phyloP scores from a whole-genome alignment of 768 basidiomycete genomes.

The Russula brevipes region DNA sequence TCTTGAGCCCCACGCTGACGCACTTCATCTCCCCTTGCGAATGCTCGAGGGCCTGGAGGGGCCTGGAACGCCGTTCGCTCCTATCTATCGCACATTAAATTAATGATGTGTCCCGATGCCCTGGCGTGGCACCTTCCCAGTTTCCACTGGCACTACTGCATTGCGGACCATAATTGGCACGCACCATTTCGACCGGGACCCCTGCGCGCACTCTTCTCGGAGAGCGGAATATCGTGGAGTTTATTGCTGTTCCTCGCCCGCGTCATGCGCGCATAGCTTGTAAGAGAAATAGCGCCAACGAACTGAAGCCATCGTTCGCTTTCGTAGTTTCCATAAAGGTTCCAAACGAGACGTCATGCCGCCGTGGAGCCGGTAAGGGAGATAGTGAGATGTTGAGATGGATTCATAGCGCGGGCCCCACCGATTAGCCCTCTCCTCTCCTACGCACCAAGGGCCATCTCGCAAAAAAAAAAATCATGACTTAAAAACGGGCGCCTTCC shows the following conservation, averaged over 20 bases:
- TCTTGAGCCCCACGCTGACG: slow-evolving; percentile 1
- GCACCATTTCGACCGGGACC: no score
- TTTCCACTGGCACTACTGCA: not conserved
- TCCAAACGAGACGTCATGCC: not conserved
- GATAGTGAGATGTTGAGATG: not conserved
- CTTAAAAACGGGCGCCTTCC: no score
- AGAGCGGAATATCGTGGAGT: not conserved
- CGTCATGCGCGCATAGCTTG: not conserved
- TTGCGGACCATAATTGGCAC: not conserved
- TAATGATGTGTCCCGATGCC: not conserved
- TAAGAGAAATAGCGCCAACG: no score
- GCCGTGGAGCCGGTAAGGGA: slow-evolving; percentile 3
- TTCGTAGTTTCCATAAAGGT: not conserved
- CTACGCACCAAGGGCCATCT: not conserved
- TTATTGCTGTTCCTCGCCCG: not conserved
- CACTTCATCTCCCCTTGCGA: not conserved
- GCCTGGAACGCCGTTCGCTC: not conserved
- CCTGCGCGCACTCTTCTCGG: not conserved
- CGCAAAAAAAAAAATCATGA: not conserved
- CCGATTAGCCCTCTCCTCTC: not conserved
- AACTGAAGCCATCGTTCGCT: not conserved
- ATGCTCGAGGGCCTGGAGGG: not conserved
- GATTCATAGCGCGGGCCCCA: not conserved
- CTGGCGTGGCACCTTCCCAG: not conserved
- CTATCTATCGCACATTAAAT: not conserved